phyloP scores from a whole-genome alignment of 108 stramenopile genomes.

The Pseudonitzschia pungens region DNA sequence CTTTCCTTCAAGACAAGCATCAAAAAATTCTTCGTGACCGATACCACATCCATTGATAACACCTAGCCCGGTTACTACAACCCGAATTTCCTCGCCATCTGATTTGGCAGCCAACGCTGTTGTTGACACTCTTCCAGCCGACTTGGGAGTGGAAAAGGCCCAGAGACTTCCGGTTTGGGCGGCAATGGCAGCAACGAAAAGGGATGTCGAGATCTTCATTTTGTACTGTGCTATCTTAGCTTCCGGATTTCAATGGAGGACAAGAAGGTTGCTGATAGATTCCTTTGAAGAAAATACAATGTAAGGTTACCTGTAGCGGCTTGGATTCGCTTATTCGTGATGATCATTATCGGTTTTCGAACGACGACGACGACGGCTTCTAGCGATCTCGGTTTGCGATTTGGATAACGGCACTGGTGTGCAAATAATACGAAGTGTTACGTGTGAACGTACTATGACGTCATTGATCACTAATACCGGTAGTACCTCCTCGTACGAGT shows the following conservation, averaged over 20 bases:
- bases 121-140: background rate
- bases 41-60: conserved; percentile 91
- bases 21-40: conserved; percentile 83
- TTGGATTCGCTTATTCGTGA: too few species aligned
- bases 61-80: conserved; percentile 94
- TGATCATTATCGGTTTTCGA: too few species aligned
- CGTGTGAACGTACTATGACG: background rate
- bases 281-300: too few species aligned
- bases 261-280: background rate
- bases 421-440: too few species aligned
- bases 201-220: conserved; percentile 1
- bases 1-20: conserved; percentile 69
- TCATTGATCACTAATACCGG: background rate
- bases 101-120: conserved; percentile 17
- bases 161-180: background rate
- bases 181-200: background rate
- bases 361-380: too few species aligned
- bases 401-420: too few species aligned
- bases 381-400: too few species aligned
- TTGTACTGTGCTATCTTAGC: background rate
- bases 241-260: background rate
- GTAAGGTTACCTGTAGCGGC: too few species aligned
- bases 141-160: conserved; percentile 6
- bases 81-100: conserved; percentile 46
- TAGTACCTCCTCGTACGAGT: too few species aligned